Evolutionary conservation across 495 filamentous ascomycete genomes (phyloP), one percentile per base, ranked within the genome.

Genomic region (Paragyromitra xinjiangensis): DNA sequence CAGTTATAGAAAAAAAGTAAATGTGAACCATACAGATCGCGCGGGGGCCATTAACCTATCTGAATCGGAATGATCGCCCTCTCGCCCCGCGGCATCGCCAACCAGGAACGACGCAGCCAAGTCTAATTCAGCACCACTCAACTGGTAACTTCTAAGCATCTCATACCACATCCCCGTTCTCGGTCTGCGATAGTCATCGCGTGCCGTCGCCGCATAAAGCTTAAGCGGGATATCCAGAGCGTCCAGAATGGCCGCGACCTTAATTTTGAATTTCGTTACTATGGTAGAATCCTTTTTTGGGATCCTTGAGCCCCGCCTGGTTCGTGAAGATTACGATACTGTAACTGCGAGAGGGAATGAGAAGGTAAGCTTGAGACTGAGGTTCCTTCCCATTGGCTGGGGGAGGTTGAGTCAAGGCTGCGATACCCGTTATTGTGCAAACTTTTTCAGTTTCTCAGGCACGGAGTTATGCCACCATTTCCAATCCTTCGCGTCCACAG

Each of bases 401-500:
- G 29, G 29, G 29, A 34, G 29, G 9, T 29, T 26, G 82, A 56
- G 53, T 61, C 29, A 61, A 61, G 56, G 56, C 56, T 64, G 39
- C 19, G 86, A 45, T 85, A 96, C 90, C 92, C 93, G 80, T 94
- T 89, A 48, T 88, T 84, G 80, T 92, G 86, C 5, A 98, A 84
- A 64, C 88, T 84, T 66, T 66, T 86, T 87, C 8, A 98, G 76
- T n/a, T 84, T 88, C 1, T 82, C 84, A 1, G 93, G 93, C 1
- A 97, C 92, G 29, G 83, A 87, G n/a, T 83, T 64, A 82, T 95
- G 86, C 93, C 94, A 98, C 94, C 94, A 98, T 84, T 92, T 92
- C 94, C 95, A 98, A 83, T 97, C 95, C 5, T 86, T 84, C 0
- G 89, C 87, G 75, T 89, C 89, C 73, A 86, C 87, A 3, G 89